Evolutionary conservation across 2,329 filamentous ascomycete genomes (phyloP).

Genomic region (Fusarium tuaranense): DNA sequence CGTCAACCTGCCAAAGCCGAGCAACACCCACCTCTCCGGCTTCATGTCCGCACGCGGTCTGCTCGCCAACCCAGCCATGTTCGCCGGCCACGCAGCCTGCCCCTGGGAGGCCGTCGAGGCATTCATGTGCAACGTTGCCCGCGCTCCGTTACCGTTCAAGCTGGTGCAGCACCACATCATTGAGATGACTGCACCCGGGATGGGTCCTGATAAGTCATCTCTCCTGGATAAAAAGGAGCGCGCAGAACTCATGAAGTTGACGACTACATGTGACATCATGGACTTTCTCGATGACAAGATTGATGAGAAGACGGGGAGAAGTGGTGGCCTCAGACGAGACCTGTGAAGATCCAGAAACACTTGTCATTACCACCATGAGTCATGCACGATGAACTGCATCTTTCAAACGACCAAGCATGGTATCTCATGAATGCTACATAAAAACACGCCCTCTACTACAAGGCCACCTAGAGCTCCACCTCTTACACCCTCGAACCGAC

Average conservation of each 20-base stretch:
- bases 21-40: constrained; percentile 65
- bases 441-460: constrained; percentile 17
- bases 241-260: constrained; percentile 59
- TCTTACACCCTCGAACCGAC: constrained; percentile 3
- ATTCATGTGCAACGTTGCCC: constrained; percentile 70
- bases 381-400: neutral
- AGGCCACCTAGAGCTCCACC: constrained; percentile 10
- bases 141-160: constrained; percentile 71
- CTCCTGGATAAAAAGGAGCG: constrained; percentile 70
- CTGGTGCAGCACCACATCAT: constrained; percentile 73
- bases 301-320: constrained; percentile 49
- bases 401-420: constrained; percentile 28
- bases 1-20: constrained; percentile 43
- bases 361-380: neutral
- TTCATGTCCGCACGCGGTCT: constrained; percentile 79
- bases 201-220: constrained; percentile 63
- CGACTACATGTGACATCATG: constrained; percentile 67
- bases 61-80: constrained; percentile 75
- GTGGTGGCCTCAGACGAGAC: constrained; percentile 48
- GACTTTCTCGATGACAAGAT: constrained; percentile 69
- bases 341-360: constrained; percentile 39
- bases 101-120: constrained; percentile 72
- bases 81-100: constrained; percentile 66
- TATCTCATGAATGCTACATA: constrained; percentile 40
- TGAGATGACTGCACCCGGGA: constrained; percentile 73